Percentiles rank a stretch among this genome's conserved stretches.
Conservation (phyloP, 2,329 filamentous ascomycete genomes). For the Sporothrix brunneoviolacea region DNA sequence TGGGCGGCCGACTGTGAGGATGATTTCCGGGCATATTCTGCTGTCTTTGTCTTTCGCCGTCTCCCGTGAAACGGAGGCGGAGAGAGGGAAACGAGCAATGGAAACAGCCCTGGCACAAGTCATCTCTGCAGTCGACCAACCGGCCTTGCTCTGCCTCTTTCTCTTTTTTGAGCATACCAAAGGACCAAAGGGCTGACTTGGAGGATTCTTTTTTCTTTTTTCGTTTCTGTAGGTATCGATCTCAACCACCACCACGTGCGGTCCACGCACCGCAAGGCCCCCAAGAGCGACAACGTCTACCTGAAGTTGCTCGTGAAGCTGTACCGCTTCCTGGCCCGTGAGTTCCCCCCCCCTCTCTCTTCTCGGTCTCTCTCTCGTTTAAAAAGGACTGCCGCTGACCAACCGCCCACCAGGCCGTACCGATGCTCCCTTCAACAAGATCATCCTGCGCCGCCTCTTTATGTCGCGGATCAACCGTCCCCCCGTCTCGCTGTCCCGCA, state of each 20-base stretch:
- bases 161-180: constrained; percentile 53
- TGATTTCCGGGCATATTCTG: too few species aligned
- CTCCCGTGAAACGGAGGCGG: too few species aligned
- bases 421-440: constrained; percentile 97
- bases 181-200: constrained; percentile 52
- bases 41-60: too few species aligned
- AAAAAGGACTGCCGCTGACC: too few species aligned
- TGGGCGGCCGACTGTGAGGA: too few species aligned
- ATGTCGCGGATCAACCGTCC: constrained; percentile 99
- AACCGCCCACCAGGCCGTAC: constrained; percentile 64
- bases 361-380: neutral
- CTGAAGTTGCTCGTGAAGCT: constrained; percentile 97
- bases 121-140: too few species aligned
- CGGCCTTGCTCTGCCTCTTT: neutral
- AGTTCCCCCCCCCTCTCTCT: constrained; percentile 33
- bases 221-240: constrained; percentile 59
- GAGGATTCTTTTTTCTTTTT: constrained; percentile 27
- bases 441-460: constrained; percentile 92
- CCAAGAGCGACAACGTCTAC: constrained; percentile 98
- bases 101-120: too few species aligned
- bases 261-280: constrained; percentile 78
- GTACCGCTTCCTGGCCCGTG: constrained; percentile 94
- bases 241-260: constrained; percentile 63
- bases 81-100: too few species aligned
- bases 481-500: constrained; percentile 88